A percentile compares a stretch with the other conserved stretches of the same genome.
Evolutionary conservation across 169 alveolate genomes (phyloP).

Genomic region (Plasmodium gallinaceum): DNA sequence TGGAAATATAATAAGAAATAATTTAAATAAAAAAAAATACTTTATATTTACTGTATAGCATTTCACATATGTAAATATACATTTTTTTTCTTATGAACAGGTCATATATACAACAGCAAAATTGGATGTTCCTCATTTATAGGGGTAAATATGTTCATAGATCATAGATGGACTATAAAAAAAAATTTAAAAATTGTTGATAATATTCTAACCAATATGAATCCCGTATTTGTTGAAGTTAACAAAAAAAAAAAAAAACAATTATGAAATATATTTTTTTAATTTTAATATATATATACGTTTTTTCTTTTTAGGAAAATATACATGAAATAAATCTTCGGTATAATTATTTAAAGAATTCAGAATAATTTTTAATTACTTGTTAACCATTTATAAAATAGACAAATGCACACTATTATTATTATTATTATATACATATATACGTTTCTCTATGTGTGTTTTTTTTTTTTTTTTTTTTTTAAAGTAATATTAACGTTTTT

Average conservation of each 20-base stretch:
- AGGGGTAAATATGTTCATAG: constrained; percentile 23
- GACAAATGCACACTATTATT: too few relatives aligned
- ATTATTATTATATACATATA: too few relatives aligned
- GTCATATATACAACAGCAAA: constrained; percentile 23
- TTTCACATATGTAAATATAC: too few relatives aligned
- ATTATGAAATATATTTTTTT: neutral
- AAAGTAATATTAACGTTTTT: too few relatives aligned
- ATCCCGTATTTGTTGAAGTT: constrained; percentile 32
- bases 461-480: too few relatives aligned
- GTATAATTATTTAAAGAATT: constrained; percentile 23
- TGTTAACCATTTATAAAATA: too few relatives aligned
- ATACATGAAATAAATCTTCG: constrained; percentile 27
- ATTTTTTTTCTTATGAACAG: constrained; percentile 8
- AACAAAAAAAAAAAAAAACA: constrained; percentile 18
- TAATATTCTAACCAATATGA: constrained; percentile 17
- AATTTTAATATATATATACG: neutral
- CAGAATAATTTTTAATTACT: too few relatives aligned
- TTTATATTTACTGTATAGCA: too few relatives aligned
- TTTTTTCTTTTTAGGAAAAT: constrained; percentile 51
- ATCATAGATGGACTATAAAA: neutral
- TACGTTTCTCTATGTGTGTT: too few relatives aligned
- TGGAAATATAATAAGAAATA: too few relatives aligned
- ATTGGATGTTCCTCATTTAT: constrained; percentile 22
- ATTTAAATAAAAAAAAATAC: neutral
- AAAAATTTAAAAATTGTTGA: neutral